Conservation (phyloP, 1,139 yeast genomes). For the Sugiyamaella sp. region DNA sequence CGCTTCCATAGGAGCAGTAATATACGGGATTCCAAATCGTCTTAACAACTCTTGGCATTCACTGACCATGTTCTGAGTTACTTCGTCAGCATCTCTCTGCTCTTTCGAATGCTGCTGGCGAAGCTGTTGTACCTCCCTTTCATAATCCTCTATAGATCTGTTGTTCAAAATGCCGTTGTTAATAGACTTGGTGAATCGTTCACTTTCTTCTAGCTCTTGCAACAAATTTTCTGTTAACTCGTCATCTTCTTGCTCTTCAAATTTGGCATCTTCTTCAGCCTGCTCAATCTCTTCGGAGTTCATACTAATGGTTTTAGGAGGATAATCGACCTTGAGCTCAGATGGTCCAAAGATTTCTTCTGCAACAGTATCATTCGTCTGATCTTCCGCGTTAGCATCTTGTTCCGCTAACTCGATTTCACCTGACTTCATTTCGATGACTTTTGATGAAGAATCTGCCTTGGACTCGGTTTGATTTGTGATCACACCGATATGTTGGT, state of each 20-base stretch:
- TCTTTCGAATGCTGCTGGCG: slow-evolving; percentile 61
- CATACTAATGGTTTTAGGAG: neutral
- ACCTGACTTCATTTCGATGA: neutral
- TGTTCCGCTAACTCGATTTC: too few species aligned
- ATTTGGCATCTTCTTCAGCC: slow-evolving; percentile 44
- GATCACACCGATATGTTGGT: neutral
- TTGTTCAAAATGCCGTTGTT: slow-evolving; percentile 33
- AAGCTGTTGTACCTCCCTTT: slow-evolving; percentile 55
- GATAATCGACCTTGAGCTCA: too few species aligned
- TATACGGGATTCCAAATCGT: slow-evolving; percentile 88
- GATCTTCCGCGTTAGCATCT: too few species aligned
- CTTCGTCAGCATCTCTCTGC: slow-evolving; percentile 88
- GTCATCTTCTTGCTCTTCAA: slow-evolving; percentile 77
- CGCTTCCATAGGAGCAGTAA: slow-evolving; percentile 98
- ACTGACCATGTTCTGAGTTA: slow-evolving; percentile 78
- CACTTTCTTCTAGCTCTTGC: slow-evolving; percentile 74
- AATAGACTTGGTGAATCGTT: slow-evolving; percentile 57
- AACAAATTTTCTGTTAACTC: slow-evolving; percentile 61
- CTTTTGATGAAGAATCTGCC: neutral
- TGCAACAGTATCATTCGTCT: too few species aligned
- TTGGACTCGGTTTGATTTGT: neutral
- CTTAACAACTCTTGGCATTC: slow-evolving; percentile 88
- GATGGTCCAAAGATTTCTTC: too few species aligned
- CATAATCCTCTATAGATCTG: slow-evolving; percentile 46
- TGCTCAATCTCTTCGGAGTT: slow-evolving; percentile 25